Evolutionary conservation across 176 grass and related monocot species (phyloP).

Genomic region (Phyllostachys edulis): DNA sequence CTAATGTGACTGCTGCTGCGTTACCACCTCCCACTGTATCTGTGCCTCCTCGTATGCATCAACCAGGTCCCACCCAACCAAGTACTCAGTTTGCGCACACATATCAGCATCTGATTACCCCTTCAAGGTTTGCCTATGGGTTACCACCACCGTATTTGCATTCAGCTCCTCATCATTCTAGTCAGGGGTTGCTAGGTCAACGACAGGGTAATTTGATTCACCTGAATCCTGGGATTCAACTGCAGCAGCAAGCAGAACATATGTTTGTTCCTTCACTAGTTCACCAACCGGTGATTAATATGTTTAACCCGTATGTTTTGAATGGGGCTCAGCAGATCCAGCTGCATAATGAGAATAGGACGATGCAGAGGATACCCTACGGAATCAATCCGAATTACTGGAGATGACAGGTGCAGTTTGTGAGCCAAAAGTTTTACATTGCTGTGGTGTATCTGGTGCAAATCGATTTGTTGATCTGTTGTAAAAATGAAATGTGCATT

Average conservation of each 20-base stretch:
- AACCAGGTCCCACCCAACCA: background rate
- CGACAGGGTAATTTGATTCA: constrained; percentile 25
- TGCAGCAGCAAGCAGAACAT: constrained; percentile 29
- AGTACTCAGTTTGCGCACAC: constrained; percentile 4
- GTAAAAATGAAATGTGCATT: background rate
- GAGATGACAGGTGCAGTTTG: constrained; percentile 7
- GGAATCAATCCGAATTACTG: background rate
- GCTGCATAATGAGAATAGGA: background rate
- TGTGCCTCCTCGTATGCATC: constrained; percentile 23
- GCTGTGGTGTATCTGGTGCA: background rate
- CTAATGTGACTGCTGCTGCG: background rate
- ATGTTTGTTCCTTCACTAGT: constrained; percentile 11
- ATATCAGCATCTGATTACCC: background rate
- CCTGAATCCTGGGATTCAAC: constrained; percentile 23
- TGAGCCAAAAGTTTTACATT: background rate
- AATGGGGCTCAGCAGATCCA: constrained; percentile 12
- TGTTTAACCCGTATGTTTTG: constrained; percentile 20
- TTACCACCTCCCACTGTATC: constrained; percentile 1
- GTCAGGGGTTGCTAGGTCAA: constrained; percentile 8
- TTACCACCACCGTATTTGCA: constrained; percentile 20
- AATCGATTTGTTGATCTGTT: background rate
- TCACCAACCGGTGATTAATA: background rate
- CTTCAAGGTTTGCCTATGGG: constrained; percentile 5
- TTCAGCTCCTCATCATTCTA: constrained; percentile 29
- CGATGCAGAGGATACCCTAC: background rate